These are phyloP conservation scores for Heliophila coronopifolia DNA, from an alignment of 441 rosid species.

Conservation along the genomic window DNA sequence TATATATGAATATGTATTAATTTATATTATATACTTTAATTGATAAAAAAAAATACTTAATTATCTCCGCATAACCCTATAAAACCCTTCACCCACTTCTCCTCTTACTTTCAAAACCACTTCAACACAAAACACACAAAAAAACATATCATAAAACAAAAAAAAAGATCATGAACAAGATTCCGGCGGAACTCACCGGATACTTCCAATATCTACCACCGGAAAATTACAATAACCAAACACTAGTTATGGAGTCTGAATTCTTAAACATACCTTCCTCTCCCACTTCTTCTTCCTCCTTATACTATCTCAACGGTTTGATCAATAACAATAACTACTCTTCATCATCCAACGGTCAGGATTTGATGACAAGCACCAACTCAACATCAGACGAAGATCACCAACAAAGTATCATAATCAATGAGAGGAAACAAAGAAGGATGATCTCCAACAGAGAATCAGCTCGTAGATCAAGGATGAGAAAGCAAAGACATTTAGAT, in stretches of 20 bases:
- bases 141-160: constrained; percentile 3
- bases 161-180: constrained; percentile 33
- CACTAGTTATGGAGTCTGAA: constrained; percentile 27
- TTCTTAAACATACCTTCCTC: constrained; percentile 37
- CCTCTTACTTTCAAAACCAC: constrained; percentile 20
- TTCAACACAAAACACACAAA: constrained; percentile 5
- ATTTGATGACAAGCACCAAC: constrained; percentile 51
- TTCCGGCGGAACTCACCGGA: constrained; percentile 48
- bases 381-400: constrained; percentile 83
- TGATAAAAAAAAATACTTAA: too few species aligned
- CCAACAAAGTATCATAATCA: constrained; percentile 48
- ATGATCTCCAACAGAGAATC: constrained; percentile 76
- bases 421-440: constrained; percentile 64
- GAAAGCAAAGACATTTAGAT: constrained; percentile 71
- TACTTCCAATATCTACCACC: constrained; percentile 39
- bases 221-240: constrained; percentile 31
- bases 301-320: constrained; percentile 31
- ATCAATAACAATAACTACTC: constrained; percentile 30
- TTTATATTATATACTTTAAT: too few species aligned
- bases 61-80: constrained; percentile 18
- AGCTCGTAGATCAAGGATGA: constrained; percentile 71
- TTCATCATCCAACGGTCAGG: constrained; percentile 33
- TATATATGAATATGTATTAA: too few species aligned
- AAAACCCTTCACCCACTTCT: constrained; percentile 17
- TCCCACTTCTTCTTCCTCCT: constrained; percentile 39